Evolutionary conservation across 768 basidiomycete genomes (phyloP), one percentile per base, ranked within the genome.

Genomic region (Hypholoma fasciculare): DNA sequence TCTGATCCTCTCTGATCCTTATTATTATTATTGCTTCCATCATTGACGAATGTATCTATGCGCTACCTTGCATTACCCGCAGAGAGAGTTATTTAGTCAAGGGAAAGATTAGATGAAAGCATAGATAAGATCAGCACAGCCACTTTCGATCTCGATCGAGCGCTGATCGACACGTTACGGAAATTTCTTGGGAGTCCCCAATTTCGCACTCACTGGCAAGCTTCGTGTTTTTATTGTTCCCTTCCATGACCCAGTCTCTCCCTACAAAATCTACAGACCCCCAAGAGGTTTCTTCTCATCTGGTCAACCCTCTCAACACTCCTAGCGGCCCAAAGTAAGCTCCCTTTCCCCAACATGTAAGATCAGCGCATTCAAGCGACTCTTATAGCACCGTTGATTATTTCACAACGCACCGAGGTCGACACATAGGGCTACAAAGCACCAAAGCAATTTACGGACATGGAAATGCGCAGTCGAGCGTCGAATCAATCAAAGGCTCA

Each of bases 221-320:
- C 23, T 17, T 17, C 40, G 13, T 12, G 16, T 14, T 42, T 17
- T 16, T 17, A 4, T 42, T 42, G 40, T 16, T 17, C 11, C 17
- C 40, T 39, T 16, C 40, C 40, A 16, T 42, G 40, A 6, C 40
- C 40, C 40, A 16, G 13, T 12, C 13, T 42, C 13, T 12, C 40
- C 13, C 40, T 1, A 12, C 16, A 1, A 42, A 42, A 42, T 49
- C 48, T 26, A n/a, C 13, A 27, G 27, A 49, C 8, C 13, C 12
- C n/a, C 34, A 59, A 40, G 40, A 48, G 23, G 61, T 63, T 17
- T 66, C 68, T 7, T 63, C 62, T 48, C 50, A 57, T 19, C 60
- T 61, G 27, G 60, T 65, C 7, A 61, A 66, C 49, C 62, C 54
- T 43, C 62, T 64, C 17, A 62, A 62, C 30, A 64, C 65, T 7